Base-by-base conservation (phyloP, 495 filamentous ascomycete genomes). In the Peziza echinospora region DNA sequence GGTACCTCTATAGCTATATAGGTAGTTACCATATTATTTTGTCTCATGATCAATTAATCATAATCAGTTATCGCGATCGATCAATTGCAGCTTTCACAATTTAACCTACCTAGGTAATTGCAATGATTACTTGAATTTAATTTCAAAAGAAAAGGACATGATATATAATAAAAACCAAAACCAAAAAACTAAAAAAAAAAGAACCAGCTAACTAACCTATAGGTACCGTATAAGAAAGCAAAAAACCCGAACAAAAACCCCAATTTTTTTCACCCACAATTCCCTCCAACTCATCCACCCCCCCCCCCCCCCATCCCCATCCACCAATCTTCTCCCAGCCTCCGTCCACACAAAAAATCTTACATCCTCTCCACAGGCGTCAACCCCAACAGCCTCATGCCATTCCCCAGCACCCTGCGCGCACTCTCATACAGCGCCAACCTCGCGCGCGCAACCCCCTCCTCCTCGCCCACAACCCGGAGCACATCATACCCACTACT, bases 401-500 rank as follows among this genome's bases (percentile, higher is more conserved):
- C 84, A 59, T 86, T 91, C 60, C 76, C 64, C 47, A 93, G 62
- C 1, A 91, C 82, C 44, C 76, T 76, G 49, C 80, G 69, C 2
- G 82, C 80, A 10, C 80, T 69, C 54, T 81, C 77, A 58, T 91
- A 93, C 46, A 93, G 64, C 2, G 83, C 82, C 71, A 87, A 75
- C 44, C 82, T 73, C 23, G 82, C 80, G 60, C 75, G 75, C 67
- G 78, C 80, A 26, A 82, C 53, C 55, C 77, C 77, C 59, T 73
- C 71, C 57, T 72, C 71, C 55, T 75, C 82, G 41, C 81, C 80
- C 10, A 87, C 71, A 21, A 92, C 78, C 57, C 80, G 71, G 25
- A 92, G 69, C 4, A 81, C 71, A 54, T 85, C 83, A 59, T 89
- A 92, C 60, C 77, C 80, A 28, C 76, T 81, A 66, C 80, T 86